Conservation (phyloP, 2,329 filamentous ascomycete species). For the Pseudocercospora cruenta region DNA sequence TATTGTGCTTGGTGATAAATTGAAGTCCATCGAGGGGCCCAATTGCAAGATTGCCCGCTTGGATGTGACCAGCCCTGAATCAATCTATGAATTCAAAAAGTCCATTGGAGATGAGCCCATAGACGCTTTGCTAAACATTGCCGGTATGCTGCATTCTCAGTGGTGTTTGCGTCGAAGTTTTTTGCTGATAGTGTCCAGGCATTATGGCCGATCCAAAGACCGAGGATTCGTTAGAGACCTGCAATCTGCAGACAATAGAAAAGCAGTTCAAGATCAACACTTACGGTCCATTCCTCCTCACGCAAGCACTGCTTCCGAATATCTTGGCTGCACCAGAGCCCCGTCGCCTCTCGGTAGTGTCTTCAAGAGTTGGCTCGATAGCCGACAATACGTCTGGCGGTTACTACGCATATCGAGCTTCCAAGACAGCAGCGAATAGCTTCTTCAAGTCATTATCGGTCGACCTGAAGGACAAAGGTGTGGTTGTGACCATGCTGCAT, state of each 20-base stretch:
- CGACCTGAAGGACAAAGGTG: conserved; percentile 41
- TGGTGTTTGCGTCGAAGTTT: not conserved
- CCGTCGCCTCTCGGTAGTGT: conserved; percentile 39
- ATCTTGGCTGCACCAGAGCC: conserved; percentile 33
- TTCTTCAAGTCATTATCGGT: conserved; percentile 46
- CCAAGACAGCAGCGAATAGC: conserved; percentile 47
- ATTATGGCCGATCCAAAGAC: conserved; percentile 29
- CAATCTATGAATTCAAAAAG: conserved; percentile 36
- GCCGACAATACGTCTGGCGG: conserved; percentile 45
- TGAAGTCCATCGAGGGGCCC: conserved; percentile 33
- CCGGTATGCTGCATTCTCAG: conserved; percentile 23
- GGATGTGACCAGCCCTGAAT: conserved; percentile 36
- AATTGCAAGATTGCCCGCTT: conserved; percentile 27
- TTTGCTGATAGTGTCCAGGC: conserved; percentile 24
- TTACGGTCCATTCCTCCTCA: conserved; percentile 39
- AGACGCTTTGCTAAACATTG: conserved; percentile 39
- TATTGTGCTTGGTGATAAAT: conserved; percentile 27
- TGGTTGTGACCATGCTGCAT: conserved; percentile 43
- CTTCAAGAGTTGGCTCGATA: conserved; percentile 45
- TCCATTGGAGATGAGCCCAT: conserved; percentile 32
- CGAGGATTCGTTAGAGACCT: conserved; percentile 36
- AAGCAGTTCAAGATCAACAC: conserved; percentile 39
- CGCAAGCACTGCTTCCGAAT: conserved; percentile 45
- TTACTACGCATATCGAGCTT: conserved; percentile 45
- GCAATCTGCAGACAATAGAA: conserved; percentile 34